Conservation (phyloP, 768 basidiomycete species). For the Amanita pallidorosea region DNA sequence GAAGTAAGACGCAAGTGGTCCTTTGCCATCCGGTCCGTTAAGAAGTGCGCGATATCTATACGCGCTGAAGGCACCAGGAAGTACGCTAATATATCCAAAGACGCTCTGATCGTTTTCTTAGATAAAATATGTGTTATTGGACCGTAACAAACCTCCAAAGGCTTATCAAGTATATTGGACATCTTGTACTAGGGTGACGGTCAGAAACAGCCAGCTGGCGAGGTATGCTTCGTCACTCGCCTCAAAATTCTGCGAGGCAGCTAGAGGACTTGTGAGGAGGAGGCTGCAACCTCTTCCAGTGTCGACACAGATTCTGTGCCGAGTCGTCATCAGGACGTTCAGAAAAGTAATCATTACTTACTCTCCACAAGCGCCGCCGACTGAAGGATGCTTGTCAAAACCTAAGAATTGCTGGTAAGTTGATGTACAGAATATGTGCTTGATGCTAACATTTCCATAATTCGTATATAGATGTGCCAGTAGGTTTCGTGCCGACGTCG, state of each 20-base stretch:
- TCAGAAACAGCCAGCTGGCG: neutral
- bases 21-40: conserved; percentile 81
- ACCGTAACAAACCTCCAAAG: conserved; percentile 59
- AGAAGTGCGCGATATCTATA: conserved; percentile 82
- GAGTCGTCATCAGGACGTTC: neutral
- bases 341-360: conserved; percentile 19
- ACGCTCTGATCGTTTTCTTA: conserved; percentile 38
- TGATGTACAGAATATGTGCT: conserved; percentile 3
- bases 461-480: conserved; percentile 89
- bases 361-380: conserved; percentile 96
- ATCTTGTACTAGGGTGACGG: conserved; percentile 63
- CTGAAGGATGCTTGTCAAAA: conserved; percentile 75
- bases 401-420: conserved; percentile 23
- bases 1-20: conserved; percentile 88
- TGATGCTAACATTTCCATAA: conserved; percentile 74
- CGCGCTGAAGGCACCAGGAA: conserved; percentile 89
- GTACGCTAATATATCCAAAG: conserved; percentile 78
- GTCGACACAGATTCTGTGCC: conserved; percentile 67
- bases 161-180: conserved; percentile 95
- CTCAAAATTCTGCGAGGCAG: conserved; percentile 95
- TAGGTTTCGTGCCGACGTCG: conserved; percentile 94
- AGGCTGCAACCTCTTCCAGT: conserved; percentile 64
- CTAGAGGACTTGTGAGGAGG: conserved; percentile 63
- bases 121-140: neutral
- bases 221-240: conserved; percentile 17